Evolutionary conservation across 208 protist species (phyloP).

Genomic region (Trypanosoma boissoni): DNA sequence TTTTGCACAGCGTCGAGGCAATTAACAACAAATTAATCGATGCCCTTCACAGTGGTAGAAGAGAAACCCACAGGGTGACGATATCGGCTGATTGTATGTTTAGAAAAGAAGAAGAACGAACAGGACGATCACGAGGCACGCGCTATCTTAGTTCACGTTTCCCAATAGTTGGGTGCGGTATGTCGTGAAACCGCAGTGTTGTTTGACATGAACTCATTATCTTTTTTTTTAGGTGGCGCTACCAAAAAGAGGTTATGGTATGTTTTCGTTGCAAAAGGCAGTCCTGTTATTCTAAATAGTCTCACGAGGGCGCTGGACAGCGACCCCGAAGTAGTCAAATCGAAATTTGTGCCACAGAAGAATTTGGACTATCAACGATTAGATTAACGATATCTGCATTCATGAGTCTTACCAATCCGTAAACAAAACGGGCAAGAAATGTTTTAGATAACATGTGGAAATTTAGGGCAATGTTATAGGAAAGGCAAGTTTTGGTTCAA

Average conservation of each 20-base stretch:
- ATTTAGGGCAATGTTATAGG: background rate
- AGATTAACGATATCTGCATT: background rate
- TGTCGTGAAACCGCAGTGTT: background rate
- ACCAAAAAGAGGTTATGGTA: background rate
- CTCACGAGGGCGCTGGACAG: background rate
- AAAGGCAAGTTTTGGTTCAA: background rate
- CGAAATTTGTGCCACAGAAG: background rate
- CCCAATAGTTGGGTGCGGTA: background rate
- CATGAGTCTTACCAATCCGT: background rate
- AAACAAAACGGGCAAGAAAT: background rate
- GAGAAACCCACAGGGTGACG: background rate
- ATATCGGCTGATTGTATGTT: background rate
- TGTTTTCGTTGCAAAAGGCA: background rate
- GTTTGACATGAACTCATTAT: background rate
- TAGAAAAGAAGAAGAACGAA: background rate
- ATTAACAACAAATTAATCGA: background rate
- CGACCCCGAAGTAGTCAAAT: background rate
- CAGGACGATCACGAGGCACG: background rate
- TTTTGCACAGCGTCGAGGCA: background rate
- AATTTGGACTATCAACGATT: background rate
- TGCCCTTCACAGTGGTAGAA: background rate
- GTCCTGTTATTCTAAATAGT: background rate
- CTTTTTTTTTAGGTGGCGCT: background rate
- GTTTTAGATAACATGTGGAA: background rate
- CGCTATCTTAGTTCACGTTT: background rate